Percentiles rank a stretch among this genome's conserved stretches.
Conservation (phyloP, 179 eudicot genomes). For the Corrigiola litoralis region DNA sequence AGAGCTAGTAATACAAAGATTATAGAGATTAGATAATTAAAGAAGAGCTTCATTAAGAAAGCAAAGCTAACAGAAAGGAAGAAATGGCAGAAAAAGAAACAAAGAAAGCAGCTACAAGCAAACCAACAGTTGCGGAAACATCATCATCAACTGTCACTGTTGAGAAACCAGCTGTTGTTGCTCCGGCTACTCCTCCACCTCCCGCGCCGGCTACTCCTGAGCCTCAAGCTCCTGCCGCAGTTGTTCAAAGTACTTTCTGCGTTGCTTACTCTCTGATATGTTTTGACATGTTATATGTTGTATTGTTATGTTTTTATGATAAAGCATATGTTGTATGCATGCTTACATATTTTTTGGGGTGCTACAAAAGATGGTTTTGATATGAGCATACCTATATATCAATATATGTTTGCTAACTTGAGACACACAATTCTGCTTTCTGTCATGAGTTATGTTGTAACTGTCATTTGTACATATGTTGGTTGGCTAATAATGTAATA, state of each 20-base stretch:
- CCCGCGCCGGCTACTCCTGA: conserved; percentile 11
- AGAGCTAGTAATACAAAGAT: not conserved
- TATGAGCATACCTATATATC: too few species aligned
- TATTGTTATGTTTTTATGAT: not conserved
- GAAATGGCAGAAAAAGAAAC: conserved; percentile 15
- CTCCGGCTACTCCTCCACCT: conserved; percentile 5
- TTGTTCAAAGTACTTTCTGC: conserved; percentile 14
- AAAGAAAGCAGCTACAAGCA: conserved; percentile 9
- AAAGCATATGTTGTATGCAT: too few species aligned
- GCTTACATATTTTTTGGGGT: too few species aligned
- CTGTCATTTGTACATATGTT: too few species aligned
- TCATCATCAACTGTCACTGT: not conserved
- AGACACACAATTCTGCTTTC: too few species aligned
- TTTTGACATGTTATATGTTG: not conserved
- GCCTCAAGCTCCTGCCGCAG: not conserved
- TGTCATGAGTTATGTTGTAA: too few species aligned
- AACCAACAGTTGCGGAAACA: conserved; percentile 2
- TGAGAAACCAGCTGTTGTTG: conserved; percentile 1
- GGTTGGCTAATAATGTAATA: not conserved
- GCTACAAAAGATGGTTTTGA: too few species aligned
- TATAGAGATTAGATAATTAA: not conserved
- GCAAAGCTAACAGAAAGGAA: conserved; percentile 1
- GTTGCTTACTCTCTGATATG: not conserved
- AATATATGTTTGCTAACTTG: too few species aligned
- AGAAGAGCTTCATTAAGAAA: not conserved